phyloP scores from a whole-genome alignment of 805 yeast genomes.

The Lipomyces chichibuensis region DNA sequence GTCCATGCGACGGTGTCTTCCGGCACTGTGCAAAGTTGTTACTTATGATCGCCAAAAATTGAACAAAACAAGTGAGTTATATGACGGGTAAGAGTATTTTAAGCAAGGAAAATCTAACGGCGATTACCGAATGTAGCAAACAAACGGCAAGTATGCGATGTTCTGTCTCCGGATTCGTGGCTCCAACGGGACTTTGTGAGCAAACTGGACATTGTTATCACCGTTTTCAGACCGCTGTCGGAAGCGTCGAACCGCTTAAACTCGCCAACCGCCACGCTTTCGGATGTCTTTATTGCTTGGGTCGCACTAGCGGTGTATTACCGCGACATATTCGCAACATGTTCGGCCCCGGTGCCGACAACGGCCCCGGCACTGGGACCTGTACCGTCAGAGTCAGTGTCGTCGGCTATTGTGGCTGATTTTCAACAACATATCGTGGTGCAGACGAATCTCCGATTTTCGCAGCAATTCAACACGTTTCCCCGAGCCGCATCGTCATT shows the following conservation, averaged over 20 bases:
- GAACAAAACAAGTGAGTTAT: conserved; percentile 20
- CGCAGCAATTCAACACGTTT: conserved; percentile 20
- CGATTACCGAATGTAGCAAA: conserved; percentile 3
- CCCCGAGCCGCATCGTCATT: conserved; percentile 21
- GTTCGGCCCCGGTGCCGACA: not conserved
- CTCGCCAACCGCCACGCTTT: conserved; percentile 19
- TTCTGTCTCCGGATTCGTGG: conserved; percentile 26
- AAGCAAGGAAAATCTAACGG: not conserved
- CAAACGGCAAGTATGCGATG: conserved; percentile 21
- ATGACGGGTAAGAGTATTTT: not conserved
- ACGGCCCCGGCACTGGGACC: too few species aligned
- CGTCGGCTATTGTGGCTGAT: conserved; percentile 9
- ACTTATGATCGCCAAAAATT: conserved; percentile 13
- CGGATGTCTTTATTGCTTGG: conserved; percentile 32
- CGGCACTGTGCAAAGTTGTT: conserved; percentile 21
- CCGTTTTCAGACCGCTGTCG: conserved; percentile 23
- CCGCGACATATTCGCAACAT: conserved; percentile 17
- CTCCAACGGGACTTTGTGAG: conserved; percentile 22
- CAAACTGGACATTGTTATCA: conserved; percentile 23
- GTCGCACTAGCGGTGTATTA: conserved; percentile 26
- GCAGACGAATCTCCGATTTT: conserved; percentile 18
- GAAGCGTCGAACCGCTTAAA: conserved; percentile 19
- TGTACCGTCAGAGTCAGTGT: too few species aligned
- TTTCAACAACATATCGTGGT: conserved; percentile 13
- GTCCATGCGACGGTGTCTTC: conserved; percentile 24